Conservation (phyloP, 169 alveolate genomes). For the Eimeria sp. region DNA sequence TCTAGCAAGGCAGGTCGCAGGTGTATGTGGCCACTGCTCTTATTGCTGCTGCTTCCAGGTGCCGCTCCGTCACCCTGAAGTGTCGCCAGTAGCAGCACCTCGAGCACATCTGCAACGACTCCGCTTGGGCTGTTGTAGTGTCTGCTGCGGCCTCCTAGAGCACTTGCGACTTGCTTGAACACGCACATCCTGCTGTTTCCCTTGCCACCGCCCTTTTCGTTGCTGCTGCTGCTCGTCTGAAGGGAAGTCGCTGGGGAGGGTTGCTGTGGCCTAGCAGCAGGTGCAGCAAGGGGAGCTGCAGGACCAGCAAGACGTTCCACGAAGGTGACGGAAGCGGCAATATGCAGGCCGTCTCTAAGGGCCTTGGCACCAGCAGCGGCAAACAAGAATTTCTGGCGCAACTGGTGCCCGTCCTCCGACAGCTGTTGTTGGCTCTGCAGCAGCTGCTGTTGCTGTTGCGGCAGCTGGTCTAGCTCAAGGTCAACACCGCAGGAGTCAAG, state of each 20-base stretch:
- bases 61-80: constrained; percentile 55
- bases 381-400: neutral
- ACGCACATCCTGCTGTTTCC: constrained; percentile 17
- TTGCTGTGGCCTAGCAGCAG: constrained; percentile 11
- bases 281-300: constrained; percentile 21
- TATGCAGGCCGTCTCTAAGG: constrained; percentile 49
- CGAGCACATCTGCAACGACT: constrained; percentile 55
- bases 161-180: neutral
- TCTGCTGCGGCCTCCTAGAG: constrained; percentile 28
- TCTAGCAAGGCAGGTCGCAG: neutral
- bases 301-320: constrained; percentile 15
- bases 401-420: neutral
- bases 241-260: neutral
- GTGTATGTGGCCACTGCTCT: neutral
- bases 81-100: constrained; percentile 71
- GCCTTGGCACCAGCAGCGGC: constrained; percentile 70
- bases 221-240: constrained; percentile 1
- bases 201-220: constrained; percentile 28
- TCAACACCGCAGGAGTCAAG: constrained; percentile 57
- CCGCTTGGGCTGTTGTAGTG: constrained; percentile 20
- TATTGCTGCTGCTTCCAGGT: constrained; percentile 17
- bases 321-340: constrained; percentile 35
- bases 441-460: constrained; percentile 48
- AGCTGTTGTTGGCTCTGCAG: neutral
- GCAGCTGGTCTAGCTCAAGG: constrained; percentile 23